Conservation (phyloP, 2,329 filamentous ascomycete species). For the Claviceps spartinae region DNA sequence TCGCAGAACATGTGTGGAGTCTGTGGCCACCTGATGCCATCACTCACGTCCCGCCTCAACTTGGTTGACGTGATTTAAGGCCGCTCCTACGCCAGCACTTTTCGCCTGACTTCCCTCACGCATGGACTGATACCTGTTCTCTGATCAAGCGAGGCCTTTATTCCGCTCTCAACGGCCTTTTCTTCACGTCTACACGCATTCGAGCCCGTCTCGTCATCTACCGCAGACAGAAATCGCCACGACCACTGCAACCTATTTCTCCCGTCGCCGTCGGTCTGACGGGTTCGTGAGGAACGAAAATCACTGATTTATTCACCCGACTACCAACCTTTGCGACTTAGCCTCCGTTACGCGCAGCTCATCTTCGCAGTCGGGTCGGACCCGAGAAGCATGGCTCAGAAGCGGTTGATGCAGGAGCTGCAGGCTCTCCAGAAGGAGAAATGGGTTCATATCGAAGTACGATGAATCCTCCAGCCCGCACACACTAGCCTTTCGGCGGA, state of each 20-base stretch:
- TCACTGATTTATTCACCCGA: too few species aligned
- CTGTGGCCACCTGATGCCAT: conserved; percentile 11
- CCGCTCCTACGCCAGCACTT: neutral
- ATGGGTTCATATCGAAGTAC: conserved; percentile 82
- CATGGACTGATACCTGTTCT: neutral
- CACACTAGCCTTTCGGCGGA: neutral
- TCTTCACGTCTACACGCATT: too few species aligned
- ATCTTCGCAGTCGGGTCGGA: neutral
- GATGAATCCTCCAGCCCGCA: conserved; percentile 12
- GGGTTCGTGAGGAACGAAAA: too few species aligned
- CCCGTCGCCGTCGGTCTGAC: too few species aligned
- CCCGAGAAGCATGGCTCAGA: conserved; percentile 34
- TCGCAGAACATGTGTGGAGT: neutral
- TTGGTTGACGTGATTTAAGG: neutral
- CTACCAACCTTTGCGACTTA: neutral
- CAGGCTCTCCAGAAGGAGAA: conserved; percentile 73
- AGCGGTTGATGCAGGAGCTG: conserved; percentile 81
- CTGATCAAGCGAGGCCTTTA: too few species aligned
- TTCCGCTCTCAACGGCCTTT: too few species aligned
- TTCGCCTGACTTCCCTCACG: neutral
- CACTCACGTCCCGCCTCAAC: conserved; percentile 3
- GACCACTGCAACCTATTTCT: too few species aligned
- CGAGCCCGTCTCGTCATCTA: too few species aligned
- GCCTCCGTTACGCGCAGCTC: neutral
- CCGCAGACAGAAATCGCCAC: too few species aligned